These are phyloP conservation scores for Aspergillus sclerotioniger DNA, from an alignment of 495 filamentous ascomycete genomes.

Conservation along the genomic window DNA sequence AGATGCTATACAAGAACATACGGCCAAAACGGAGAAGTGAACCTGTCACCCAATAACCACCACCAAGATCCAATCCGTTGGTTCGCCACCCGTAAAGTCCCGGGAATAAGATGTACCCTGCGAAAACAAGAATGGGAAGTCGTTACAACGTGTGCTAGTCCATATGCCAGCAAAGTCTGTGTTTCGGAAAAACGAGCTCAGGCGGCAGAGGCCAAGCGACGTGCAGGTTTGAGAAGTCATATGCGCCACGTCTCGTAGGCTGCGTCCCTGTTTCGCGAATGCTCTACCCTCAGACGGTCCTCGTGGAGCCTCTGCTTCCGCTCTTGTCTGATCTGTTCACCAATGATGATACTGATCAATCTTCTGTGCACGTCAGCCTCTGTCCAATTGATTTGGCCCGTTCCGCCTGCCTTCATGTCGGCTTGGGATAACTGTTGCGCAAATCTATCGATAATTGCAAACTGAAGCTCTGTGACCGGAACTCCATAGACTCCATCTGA, in stretches of 20 bases:
- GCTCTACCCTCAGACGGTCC: conserved; percentile 1
- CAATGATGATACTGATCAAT: conserved; percentile 49
- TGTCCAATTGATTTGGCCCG: conserved; percentile 44
- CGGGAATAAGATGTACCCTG: conserved; percentile 17
- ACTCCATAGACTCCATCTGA: conserved; percentile 44
- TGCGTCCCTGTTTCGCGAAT: conserved; percentile 18
- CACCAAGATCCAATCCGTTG: conserved; percentile 13
- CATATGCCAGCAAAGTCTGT: background rate
- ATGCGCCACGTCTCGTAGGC: conserved; percentile 35
- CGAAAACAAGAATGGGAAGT: conserved; percentile 18
- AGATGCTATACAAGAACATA: conserved; percentile 20
- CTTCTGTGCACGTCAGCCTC: conserved; percentile 46
- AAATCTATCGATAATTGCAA: conserved; percentile 47
- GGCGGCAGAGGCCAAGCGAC: conserved; percentile 4
- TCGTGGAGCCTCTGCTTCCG: conserved; percentile 25
- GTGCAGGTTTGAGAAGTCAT: conserved; percentile 5
- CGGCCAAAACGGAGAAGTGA: conserved; percentile 12
- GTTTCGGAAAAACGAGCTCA: background rate
- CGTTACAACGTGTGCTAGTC: conserved; percentile 2
- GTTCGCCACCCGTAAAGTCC: conserved; percentile 18
- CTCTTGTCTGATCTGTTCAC: conserved; percentile 45
- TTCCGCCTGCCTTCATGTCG: conserved; percentile 39
- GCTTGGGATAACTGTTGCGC: conserved; percentile 38
- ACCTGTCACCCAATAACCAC: conserved; percentile 15
- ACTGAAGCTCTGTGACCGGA: conserved; percentile 45